phyloP scores from a whole-genome alignment of 192 early-diverging fungal genomes.

The Coemansia biformis region DNA sequence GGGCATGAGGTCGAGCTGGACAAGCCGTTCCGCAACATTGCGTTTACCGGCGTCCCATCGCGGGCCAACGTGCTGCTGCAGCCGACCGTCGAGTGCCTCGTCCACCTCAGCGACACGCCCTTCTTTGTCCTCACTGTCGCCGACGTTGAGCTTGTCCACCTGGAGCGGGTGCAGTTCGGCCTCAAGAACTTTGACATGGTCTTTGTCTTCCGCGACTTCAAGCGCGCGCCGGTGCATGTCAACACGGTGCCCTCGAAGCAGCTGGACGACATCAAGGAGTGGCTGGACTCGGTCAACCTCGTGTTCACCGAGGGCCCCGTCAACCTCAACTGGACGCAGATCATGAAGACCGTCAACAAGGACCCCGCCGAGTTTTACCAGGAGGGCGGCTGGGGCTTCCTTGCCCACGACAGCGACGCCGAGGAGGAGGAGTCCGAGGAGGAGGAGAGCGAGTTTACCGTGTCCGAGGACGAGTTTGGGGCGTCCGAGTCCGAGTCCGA shows the following conservation, averaged over 20 bases:
- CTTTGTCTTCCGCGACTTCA: slow-evolving; percentile 93
- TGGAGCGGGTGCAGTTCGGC: slow-evolving; percentile 97
- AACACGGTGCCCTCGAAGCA: slow-evolving; percentile 90
- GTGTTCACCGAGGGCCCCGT: slow-evolving; percentile 89
- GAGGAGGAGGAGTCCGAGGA: slow-evolving; percentile 55
- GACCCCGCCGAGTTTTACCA: slow-evolving; percentile 88
- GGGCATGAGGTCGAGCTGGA: slow-evolving; percentile 82
- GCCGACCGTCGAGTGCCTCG: slow-evolving; percentile 93
- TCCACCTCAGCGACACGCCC: slow-evolving; percentile 92
- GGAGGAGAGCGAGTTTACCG: slow-evolving; percentile 60
- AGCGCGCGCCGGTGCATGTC: slow-evolving; percentile 83
- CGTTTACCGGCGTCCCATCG: slow-evolving; percentile 91
- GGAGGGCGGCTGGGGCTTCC: slow-evolving; percentile 90
- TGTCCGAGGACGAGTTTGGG: slow-evolving; percentile 56
- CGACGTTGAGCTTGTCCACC: slow-evolving; percentile 91
- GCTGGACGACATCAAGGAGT: slow-evolving; percentile 92
- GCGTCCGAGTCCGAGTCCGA: slow-evolving; percentile 46
- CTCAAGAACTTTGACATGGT: slow-evolving; percentile 99
- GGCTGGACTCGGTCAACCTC: slow-evolving; percentile 91
- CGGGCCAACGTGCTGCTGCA: slow-evolving; percentile 88
- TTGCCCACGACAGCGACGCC: slow-evolving; percentile 63
- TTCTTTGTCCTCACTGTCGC: slow-evolving; percentile 83
- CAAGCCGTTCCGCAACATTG: slow-evolving; percentile 85
- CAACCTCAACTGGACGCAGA: slow-evolving; percentile 90
- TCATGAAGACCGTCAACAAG: slow-evolving; percentile 97